These are phyloP conservation scores for Streptanthus diversifolius DNA, from an alignment of 345 rosid species.

Conservation along the genomic window DNA sequence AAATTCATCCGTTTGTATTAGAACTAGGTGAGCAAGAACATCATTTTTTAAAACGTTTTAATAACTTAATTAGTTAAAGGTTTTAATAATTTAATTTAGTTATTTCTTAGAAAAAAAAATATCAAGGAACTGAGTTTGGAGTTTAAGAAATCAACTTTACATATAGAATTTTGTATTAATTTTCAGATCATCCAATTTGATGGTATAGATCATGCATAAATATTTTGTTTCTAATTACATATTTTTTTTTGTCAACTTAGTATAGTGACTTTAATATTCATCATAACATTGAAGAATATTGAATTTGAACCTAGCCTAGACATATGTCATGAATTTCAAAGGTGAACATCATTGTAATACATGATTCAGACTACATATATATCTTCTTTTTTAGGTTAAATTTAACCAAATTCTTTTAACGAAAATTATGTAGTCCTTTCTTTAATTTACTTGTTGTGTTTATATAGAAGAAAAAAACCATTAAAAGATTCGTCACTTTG, in stretches of 20 bases:
- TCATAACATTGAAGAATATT: too few species aligned
- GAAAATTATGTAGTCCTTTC: background rate
- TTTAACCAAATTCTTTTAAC: too few species aligned
- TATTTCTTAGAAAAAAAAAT: background rate
- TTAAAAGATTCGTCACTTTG: constrained; percentile 18
- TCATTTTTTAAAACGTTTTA: background rate
- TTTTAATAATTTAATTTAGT: background rate
- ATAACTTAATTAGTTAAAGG: background rate
- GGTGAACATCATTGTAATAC: too few species aligned
- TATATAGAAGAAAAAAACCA: background rate
- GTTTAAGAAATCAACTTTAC: background rate
- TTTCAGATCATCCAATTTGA: background rate
- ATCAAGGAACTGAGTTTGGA: background rate
- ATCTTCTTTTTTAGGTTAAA: too few species aligned
- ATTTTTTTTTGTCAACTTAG: too few species aligned
- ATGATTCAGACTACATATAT: too few species aligned
- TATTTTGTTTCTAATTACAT: background rate
- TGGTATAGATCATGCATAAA: background rate
- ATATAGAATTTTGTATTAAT: background rate
- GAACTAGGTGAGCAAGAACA: background rate
- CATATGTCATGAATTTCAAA: too few species aligned
- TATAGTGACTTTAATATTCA: too few species aligned
- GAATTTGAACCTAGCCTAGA: too few species aligned
- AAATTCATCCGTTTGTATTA: background rate
- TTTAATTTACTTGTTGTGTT: background rate